A percentile compares a stretch with the other conserved stretches of the same genome.
Conservation (phyloP, 305 asterid species). For the Fraxinus angustifolia region DNA sequence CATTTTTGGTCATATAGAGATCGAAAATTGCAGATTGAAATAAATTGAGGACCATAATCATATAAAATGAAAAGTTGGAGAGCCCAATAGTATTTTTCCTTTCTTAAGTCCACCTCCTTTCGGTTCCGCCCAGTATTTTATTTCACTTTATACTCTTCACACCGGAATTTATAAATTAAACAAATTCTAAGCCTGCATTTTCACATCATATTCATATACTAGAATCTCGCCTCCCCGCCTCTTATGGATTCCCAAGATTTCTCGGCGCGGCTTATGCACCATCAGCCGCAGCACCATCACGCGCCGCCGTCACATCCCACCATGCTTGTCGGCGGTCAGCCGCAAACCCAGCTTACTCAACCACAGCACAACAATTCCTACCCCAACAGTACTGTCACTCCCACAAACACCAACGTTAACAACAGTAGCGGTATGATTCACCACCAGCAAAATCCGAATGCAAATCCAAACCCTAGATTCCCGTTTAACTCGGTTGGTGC, state of each 20-base stretch:
- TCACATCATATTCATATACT: not conserved
- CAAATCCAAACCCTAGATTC: conserved; percentile 30
- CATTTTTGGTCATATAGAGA: not conserved
- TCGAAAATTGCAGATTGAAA: not conserved
- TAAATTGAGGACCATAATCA: not conserved
- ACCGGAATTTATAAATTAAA: not conserved
- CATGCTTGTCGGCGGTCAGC: conserved; percentile 28
- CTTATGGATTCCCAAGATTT: conserved; percentile 57
- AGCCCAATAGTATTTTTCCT: not conserved
- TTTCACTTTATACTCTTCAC: not conserved
- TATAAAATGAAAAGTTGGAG: not conserved
- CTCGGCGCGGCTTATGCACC: conserved; percentile 46
- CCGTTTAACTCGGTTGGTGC: conserved; percentile 41
- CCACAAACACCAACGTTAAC: conserved; percentile 21
- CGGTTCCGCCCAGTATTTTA: not conserved
- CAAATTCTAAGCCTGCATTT: not conserved
- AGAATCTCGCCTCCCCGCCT: conserved; percentile 6
- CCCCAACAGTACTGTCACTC: conserved; percentile 16
- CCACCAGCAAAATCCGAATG: conserved; percentile 32
- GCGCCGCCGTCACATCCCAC: conserved; percentile 13
- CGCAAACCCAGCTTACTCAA: conserved; percentile 31
- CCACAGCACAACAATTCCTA: conserved; percentile 6
- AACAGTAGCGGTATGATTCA: conserved; percentile 22
- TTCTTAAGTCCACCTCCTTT: not conserved
- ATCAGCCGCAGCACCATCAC: conserved; percentile 27